These are phyloP conservation scores for Helicostylum pulchrum DNA, from an alignment of 192 early-diverging fungal genomes.

Conservation along the genomic window DNA sequence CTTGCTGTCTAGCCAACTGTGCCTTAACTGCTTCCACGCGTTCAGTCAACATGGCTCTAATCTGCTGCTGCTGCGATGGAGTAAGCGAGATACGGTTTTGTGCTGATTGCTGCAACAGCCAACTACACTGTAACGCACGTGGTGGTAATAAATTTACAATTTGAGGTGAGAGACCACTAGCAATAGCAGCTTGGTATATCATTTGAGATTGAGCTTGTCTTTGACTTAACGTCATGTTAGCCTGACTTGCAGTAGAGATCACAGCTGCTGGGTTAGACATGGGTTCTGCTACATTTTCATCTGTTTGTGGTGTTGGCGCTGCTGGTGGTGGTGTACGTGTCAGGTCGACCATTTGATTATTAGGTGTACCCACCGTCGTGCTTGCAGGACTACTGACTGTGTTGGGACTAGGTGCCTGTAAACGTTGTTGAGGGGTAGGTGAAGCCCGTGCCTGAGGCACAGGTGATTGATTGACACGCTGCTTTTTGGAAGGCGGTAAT, in stretches of 20 bases:
- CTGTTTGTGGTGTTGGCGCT: not conserved
- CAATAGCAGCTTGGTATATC: constrained; percentile 31
- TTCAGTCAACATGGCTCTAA: constrained; percentile 27
- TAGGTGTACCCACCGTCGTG: not conserved
- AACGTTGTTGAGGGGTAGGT: not conserved
- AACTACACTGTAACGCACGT: constrained; percentile 31
- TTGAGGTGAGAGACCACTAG: constrained; percentile 25
- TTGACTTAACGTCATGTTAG: constrained; percentile 3
- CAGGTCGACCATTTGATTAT: not conserved
- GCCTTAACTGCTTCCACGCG: constrained; percentile 14
- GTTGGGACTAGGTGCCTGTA: not conserved
- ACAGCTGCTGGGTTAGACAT: not conserved
- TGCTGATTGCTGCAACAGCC: constrained; percentile 31
- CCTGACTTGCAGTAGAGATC: not conserved
- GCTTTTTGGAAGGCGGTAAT: constrained; percentile 27
- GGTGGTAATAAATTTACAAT: constrained; percentile 24
- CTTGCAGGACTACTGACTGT: not conserved
- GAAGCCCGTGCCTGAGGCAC: not conserved
- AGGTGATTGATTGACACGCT: not conserved
- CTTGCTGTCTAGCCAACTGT: constrained; percentile 16
- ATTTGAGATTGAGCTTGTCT: constrained; percentile 22
- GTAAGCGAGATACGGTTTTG: constrained; percentile 20
- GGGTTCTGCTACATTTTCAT: not conserved
- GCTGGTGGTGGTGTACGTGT: constrained; percentile 1
- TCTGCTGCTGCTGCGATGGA: constrained; percentile 29